Evolutionary conservation across 768 basidiomycete species (phyloP).

Genomic region (Phlebiopsis gigantea): DNA sequence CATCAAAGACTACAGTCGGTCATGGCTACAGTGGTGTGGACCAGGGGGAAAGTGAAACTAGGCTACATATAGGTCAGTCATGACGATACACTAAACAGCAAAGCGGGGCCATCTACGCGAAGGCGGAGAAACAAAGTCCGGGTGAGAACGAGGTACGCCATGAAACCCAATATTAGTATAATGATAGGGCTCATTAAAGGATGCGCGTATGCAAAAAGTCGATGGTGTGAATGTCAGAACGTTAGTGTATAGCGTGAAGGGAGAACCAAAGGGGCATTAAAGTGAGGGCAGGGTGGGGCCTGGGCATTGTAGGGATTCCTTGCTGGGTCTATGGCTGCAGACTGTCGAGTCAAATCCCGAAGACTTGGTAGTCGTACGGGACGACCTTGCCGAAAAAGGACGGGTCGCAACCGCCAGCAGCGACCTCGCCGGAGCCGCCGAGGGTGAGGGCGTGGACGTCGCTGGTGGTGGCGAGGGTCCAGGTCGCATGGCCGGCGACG

Average conservation of each 20-base stretch:
- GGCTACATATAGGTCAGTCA: background rate
- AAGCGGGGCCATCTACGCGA: background rate
- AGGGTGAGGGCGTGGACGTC: conserved; percentile 55
- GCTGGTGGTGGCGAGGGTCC: conserved; percentile 47
- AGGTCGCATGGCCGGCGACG: conserved; percentile 36
- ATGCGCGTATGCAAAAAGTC: no score
- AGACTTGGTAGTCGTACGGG: conserved; percentile 71
- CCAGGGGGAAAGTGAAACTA: background rate
- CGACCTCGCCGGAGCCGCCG: conserved; percentile 49
- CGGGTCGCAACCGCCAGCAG: conserved; percentile 56
- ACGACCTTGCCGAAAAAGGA: conserved; percentile 64
- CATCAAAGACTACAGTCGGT: background rate
- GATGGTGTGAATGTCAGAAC: background rate
- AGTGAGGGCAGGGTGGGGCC: background rate
- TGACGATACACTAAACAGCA: background rate
- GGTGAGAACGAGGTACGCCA: background rate
- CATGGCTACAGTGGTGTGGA: conserved; percentile 1
- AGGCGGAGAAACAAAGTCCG: background rate
- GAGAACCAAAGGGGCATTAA: background rate
- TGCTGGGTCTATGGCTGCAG: background rate
- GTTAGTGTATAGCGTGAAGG: background rate
- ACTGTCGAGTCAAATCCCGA: conserved; percentile 19
- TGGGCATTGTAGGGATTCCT: background rate
- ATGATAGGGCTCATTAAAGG: no score
- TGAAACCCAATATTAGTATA: background rate